Percentiles rank a stretch among this genome's conserved stretches.
Evolutionary conservation across 2,329 filamentous ascomycete species (phyloP).

Genomic region (Hansfordia pulvinata): DNA sequence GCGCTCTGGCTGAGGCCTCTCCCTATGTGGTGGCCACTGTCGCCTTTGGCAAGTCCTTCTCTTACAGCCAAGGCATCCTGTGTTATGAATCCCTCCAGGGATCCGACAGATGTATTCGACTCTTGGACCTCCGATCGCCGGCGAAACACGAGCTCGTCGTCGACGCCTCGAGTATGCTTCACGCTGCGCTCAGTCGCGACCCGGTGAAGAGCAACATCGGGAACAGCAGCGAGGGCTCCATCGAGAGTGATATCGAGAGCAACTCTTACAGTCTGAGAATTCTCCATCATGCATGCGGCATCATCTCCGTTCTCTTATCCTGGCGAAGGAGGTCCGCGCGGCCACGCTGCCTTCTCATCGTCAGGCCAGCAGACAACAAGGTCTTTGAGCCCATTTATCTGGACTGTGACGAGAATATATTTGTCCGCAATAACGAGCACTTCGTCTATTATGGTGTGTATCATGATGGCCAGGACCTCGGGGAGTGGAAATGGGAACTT

Average conservation of each 20-base stretch:
- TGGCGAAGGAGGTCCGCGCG: too few species aligned
- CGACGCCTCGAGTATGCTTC: conserved; percentile 30
- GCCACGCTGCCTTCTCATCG: conserved; percentile 37
- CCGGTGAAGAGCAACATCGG: conserved; percentile 16
- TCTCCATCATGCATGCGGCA: conserved; percentile 40
- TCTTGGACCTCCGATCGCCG: conserved; percentile 42
- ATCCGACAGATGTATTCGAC: conserved; percentile 27
- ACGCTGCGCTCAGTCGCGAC: conserved; percentile 18
- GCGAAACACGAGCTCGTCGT: conserved; percentile 39
- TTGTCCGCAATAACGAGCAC: conserved; percentile 48
- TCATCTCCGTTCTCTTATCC: conserved; percentile 44
- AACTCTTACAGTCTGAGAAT: conserved; percentile 39
- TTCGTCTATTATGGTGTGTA: conserved; percentile 57
- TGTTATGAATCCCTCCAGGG: conserved; percentile 43
- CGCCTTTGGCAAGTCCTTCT: conserved; percentile 44
- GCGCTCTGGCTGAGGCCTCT: conserved; percentile 43
- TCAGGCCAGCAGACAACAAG: conserved; percentile 23
- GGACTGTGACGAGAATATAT: conserved; percentile 39
- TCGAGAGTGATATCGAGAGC: too few species aligned
- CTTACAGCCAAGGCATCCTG: conserved; percentile 49
- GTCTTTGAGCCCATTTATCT: conserved; percentile 28
- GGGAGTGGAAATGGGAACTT: conserved; percentile 49
- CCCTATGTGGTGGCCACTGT: conserved; percentile 50
- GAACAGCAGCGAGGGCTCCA: too few species aligned
- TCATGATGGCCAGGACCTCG: conserved; percentile 36